Evolutionary conservation across 2,329 filamentous ascomycete genomes (phyloP), one percentile per base, ranked within the genome.

Genomic region (Dissoconium aciculare): DNA sequence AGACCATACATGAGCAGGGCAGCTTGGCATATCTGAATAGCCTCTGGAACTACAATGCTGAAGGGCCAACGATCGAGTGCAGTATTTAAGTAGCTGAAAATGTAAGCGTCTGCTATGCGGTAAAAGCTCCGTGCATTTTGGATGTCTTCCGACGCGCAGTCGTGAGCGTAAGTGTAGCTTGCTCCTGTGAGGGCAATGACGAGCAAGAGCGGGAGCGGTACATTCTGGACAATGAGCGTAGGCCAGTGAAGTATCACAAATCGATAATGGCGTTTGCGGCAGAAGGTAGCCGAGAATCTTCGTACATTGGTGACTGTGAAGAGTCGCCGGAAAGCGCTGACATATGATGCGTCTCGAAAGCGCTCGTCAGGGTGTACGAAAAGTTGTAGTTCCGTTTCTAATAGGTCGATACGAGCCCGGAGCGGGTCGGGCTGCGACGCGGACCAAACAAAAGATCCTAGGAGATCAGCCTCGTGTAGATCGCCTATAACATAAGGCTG

Each of bases 231-330:
- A 6, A 14, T 21, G 11, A 35, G 27, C 1, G 33, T 26, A 11
- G 33, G 30, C 33, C 33, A 35, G 26, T 35, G 33, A n/a, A 35
- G 29, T 15, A 35, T 21, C n/a, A 21, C 29, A n/a, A 32, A 35
- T n/a, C 17, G 33, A 17, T 35, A 35, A 24, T 35, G 33, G 4
- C 33, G 17, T 16, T 35, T 35, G 6, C 30, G 25, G 15, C 33
- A 35, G 15, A 35, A 35, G 13, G 26, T 16, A 10, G 26, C 17
- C 11, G 27, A 15, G 8, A 35, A 35, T 5, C 10, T 16, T n/a
- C 19, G 26, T 11, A 29, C 30, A 11, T 32, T 35, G 10, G 5
- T 5, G 10, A 17, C 14, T 5, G 5, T 30, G 26, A 32, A 30
- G 26, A 35, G 30, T 3, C 10, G 12, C 12, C 19, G 17, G 17